Base-by-base conservation (phyloP, 2,329 filamentous ascomycete species). In the Grosmannia serpens region DNA sequence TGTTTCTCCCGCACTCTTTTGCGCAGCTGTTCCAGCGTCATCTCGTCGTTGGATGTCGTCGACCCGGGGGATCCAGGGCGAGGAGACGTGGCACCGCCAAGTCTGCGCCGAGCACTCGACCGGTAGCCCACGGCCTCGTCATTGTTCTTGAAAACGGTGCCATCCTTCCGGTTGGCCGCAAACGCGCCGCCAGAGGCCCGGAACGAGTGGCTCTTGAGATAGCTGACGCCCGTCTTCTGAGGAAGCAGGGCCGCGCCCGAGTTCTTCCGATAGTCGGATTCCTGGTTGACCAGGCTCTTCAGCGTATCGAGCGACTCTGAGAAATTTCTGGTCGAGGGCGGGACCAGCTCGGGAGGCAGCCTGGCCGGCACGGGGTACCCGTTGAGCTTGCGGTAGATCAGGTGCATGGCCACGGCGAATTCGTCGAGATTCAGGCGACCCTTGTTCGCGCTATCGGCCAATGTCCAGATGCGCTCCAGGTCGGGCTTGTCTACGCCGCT, bases 361-460 rank as follows among this genome's bases (percentile, higher is more conserved):
- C 87, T 86, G 67, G 85, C 88, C 20, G 94, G 94, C 35, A 97
- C 80, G 1, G 92, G 91, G 68, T 97, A 97, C 41, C 92, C 92
- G 67, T 99, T 97, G 57, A 99, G 80, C 70, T 95, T 96, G 66
- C 94, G 83, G 75, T 99, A 99, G 67, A 99, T 99, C 73, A 99
- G 76, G 79, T 99, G 94, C 94, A 99, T 99, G 11, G 91, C 91
- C 56, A 99, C 92, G 10, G 94, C 91, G 69, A 99, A 99, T 69
- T 99, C 94, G 69, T 99, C 94, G 67, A 97, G 83, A 67, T 99
- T 91, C 33, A 99, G 80, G 58, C 91, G 87, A 22, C 94, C 94
- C 70, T 94, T 94, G 72, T 99, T 96, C 63, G 91, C 87, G 35
- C 91, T 87, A 69, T 99, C 94, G 3, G 92, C 87, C 60, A 99